These are phyloP conservation scores for Brettanomyces naardenensis DNA, from an alignment of 805 yeast genomes.

Conservation along the genomic window DNA sequence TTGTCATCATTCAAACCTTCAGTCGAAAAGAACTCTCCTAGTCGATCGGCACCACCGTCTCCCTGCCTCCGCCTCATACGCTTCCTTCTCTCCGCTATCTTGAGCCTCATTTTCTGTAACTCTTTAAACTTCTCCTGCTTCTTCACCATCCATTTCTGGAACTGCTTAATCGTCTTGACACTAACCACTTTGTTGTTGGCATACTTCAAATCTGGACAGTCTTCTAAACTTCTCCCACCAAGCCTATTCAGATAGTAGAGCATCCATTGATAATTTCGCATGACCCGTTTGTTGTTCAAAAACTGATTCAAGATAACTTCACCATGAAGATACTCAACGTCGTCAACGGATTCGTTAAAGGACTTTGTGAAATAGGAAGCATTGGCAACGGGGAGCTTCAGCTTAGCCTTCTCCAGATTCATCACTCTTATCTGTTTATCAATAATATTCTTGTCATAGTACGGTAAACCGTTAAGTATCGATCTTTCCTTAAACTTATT, in stretches of 20 bases:
- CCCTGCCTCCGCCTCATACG: constrained; percentile 5
- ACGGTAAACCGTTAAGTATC: constrained; percentile 35
- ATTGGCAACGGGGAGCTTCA: constrained; percentile 18
- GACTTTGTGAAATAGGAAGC: constrained; percentile 22
- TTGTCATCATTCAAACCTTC: constrained; percentile 3
- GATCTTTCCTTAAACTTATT: constrained; percentile 15
- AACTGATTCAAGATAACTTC: constrained; percentile 38
- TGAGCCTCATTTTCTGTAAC: background rate
- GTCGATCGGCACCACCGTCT: constrained; percentile 2
- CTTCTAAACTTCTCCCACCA: constrained; percentile 26
- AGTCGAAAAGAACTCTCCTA: constrained; percentile 1
- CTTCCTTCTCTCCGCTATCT: constrained; percentile 2
- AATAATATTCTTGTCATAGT: constrained; percentile 25
- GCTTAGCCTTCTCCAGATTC: constrained; percentile 22
- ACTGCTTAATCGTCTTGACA: constrained; percentile 17
- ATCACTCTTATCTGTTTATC: constrained; percentile 18
- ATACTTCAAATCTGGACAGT: constrained; percentile 6
- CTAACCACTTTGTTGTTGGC: constrained; percentile 6
- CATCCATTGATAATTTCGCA: constrained; percentile 40
- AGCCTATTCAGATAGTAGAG: constrained; percentile 37
- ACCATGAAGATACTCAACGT: constrained; percentile 43
- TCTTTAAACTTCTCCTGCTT: constrained; percentile 22
- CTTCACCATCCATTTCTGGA: constrained; percentile 24
- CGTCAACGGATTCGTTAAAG: constrained; percentile 30
- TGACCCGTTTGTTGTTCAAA: constrained; percentile 32